Percentiles rank a stretch among this genome's conserved stretches.
phyloP scores from a whole-genome alignment of 129 eudicot species.

The Saussurea involucrata region DNA sequence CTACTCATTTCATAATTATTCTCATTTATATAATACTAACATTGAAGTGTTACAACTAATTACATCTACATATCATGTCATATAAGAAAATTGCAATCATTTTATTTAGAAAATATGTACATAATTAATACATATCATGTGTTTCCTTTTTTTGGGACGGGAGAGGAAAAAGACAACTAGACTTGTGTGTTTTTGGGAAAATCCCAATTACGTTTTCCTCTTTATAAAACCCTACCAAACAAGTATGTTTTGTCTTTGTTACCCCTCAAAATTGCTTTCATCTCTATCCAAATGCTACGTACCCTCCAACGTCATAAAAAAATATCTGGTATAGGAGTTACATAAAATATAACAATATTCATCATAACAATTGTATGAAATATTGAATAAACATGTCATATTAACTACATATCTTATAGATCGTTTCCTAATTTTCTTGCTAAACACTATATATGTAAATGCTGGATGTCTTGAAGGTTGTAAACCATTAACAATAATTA shows the following conservation, averaged over 20 bases:
- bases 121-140: neutral
- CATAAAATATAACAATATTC: neutral
- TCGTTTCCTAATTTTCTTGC: too few relatives aligned
- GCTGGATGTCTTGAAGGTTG: too few relatives aligned
- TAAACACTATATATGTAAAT: neutral
- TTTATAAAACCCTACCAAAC: slow-evolving; percentile 39
- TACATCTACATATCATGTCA: neutral
- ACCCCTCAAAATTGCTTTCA: slow-evolving; percentile 18
- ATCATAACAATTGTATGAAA: neutral
- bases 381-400: neutral
- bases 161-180: slow-evolving; percentile 13
- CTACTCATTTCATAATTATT: neutral
- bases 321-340: neutral
- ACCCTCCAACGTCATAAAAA: slow-evolving; percentile 1
- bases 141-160: neutral
- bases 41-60: neutral
- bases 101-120: neutral
- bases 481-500: too few relatives aligned
- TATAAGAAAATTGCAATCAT: neutral
- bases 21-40: neutral
- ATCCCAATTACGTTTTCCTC: neutral
- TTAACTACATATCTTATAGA: neutral
- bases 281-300: slow-evolving; percentile 11
- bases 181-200: neutral
- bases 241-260: slow-evolving; percentile 33